phyloP scores from a whole-genome alignment of 148 eudicot species.

The Chenopodium album region DNA sequence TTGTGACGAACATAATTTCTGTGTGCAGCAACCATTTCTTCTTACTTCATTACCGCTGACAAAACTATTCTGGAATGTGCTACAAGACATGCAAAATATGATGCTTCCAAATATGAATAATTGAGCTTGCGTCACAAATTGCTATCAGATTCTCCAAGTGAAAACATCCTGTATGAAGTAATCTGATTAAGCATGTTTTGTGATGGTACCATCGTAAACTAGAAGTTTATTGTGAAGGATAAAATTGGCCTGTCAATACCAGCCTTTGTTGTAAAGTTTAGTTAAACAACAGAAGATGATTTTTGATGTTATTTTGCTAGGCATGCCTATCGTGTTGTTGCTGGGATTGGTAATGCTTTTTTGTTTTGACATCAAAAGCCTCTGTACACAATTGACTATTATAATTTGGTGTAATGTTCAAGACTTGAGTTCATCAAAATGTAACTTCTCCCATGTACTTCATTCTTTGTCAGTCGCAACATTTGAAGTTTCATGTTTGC shows the following conservation, averaged over 20 bases:
- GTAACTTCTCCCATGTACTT: background rate
- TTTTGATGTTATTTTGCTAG: too few species aligned
- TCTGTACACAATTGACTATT: background rate
- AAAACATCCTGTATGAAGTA: background rate
- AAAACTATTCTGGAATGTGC: constrained; percentile 79
- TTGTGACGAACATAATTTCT: background rate
- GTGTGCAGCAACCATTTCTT: constrained; percentile 72
- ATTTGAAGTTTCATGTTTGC: too few species aligned
- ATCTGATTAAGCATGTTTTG: background rate
- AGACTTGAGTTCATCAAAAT: background rate
- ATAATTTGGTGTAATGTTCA: background rate
- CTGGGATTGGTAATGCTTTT: background rate
- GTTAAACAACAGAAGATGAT: background rate
- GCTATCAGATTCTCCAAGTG: constrained; percentile 1
- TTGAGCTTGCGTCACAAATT: constrained; percentile 22
- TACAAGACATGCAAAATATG: constrained; percentile 61
- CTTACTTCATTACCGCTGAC: constrained; percentile 89
- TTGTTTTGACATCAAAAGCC: background rate
- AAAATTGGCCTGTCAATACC: background rate
- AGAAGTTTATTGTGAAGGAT: background rate
- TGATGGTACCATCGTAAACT: background rate
- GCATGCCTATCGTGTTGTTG: too few species aligned
- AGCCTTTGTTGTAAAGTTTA: constrained; percentile 3
- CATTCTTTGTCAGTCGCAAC: too few species aligned
- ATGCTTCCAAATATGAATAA: background rate